phyloP scores from a whole-genome alignment of 805 yeast genomes.

The Candida boidinii region DNA sequence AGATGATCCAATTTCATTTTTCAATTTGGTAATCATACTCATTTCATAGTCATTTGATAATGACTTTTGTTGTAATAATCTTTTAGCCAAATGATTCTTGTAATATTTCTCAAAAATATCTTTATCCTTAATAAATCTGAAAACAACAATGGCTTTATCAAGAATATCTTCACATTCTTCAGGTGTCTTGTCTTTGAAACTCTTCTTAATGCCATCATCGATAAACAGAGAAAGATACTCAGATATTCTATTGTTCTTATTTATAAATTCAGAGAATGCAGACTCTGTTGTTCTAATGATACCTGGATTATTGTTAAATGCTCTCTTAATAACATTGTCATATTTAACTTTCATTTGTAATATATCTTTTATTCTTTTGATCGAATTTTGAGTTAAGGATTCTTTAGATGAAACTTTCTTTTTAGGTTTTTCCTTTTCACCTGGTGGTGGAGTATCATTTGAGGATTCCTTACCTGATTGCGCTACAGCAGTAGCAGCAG shows the following conservation, averaged over 20 bases:
- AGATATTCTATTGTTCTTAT: constrained; percentile 35
- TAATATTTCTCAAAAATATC: constrained; percentile 81
- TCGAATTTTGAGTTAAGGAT: constrained; percentile 44
- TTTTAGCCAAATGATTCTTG: constrained; percentile 78
- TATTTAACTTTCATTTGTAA: constrained; percentile 43
- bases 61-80: constrained; percentile 46
- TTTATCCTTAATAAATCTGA: constrained; percentile 68
- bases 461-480: constrained; percentile 8
- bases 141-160: constrained; percentile 48
- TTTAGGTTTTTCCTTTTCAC: constrained; percentile 7
- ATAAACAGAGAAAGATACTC: constrained; percentile 51
- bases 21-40: constrained; percentile 53
- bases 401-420: constrained; percentile 19
- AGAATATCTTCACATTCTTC: constrained; percentile 39
- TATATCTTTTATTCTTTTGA: constrained; percentile 58
- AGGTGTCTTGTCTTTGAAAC: constrained; percentile 37
- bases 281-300: constrained; percentile 48
- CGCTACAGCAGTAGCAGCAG: too few relatives aligned
- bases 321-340: constrained; percentile 33
- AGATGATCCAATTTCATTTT: constrained; percentile 71
- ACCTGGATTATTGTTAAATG: constrained; percentile 41
- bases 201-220: constrained; percentile 47
- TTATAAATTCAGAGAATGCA: constrained; percentile 56
- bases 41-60: constrained; percentile 58
- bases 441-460: constrained; percentile 10